These are phyloP conservation scores for Sphaerulina populicola DNA, from an alignment of 2,329 filamentous ascomycete species.

Conservation along the genomic window DNA sequence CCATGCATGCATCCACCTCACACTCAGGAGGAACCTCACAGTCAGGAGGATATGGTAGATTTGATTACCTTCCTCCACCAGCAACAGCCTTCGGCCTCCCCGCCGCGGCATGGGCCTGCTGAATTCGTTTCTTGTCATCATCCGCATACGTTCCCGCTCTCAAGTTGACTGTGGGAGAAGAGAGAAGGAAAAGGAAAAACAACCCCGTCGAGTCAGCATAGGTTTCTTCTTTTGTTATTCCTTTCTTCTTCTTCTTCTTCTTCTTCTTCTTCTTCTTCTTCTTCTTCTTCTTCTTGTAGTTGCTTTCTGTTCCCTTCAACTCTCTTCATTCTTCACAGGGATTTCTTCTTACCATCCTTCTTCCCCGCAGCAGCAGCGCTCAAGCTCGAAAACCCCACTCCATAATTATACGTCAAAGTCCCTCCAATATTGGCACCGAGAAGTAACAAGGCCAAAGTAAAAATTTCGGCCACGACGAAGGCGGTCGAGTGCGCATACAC, in stretches of 20 bases:
- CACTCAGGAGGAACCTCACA: no score
- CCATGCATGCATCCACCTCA: no score
- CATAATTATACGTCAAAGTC: conserved; percentile 39
- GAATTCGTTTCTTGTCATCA: conserved; percentile 10
- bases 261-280: no score
- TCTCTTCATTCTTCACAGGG: background rate
- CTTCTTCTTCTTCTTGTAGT: no score
- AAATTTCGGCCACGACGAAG: conserved; percentile 34
- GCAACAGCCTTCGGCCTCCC: no score
- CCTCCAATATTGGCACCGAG: conserved; percentile 40
- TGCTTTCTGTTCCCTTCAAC: no score
- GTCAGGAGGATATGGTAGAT: no score
- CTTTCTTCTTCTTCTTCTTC: no score
- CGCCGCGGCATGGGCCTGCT: conserved; percentile 6
- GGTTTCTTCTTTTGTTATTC: no score
- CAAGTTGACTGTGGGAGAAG: conserved; percentile 12
- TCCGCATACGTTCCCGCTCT: conserved; percentile 13
- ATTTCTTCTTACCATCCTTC: conserved; percentile 21
- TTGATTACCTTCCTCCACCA: no score
- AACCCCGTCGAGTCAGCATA: no score
- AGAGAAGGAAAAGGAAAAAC: background rate
- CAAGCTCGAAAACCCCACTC: conserved; percentile 36
- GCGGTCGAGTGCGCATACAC: conserved; percentile 32
- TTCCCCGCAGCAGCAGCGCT: conserved; percentile 24
- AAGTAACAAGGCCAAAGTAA: conserved; percentile 32